Conservation (phyloP, 129 eudicot species). For the Pseudognaphalium luteoalbum region DNA sequence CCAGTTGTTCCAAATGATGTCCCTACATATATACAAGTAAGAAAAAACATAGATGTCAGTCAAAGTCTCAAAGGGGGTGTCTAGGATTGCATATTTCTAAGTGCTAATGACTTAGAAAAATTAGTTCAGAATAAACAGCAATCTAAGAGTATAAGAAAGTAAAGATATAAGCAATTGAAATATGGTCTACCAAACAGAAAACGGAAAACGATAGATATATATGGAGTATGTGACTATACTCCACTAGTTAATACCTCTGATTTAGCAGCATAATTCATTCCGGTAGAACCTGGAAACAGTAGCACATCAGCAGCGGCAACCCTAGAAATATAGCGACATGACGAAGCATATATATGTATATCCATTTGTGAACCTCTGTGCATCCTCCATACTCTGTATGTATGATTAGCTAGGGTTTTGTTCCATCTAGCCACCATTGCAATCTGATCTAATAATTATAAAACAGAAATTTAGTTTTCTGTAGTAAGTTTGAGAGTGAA, state of each 20-base stretch:
- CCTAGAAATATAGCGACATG: constrained; percentile 26
- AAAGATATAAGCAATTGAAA: no score
- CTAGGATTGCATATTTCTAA: no score
- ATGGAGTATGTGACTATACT: no score
- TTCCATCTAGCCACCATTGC: constrained; percentile 31
- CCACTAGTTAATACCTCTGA: constrained; percentile 19
- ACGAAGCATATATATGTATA: neutral
- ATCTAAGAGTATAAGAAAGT: no score
- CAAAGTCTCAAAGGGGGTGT: no score
- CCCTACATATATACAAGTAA: constrained; percentile 16
- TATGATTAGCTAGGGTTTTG: constrained; percentile 21
- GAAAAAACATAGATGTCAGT: neutral
- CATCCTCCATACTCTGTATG: constrained; percentile 21
- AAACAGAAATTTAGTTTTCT: neutral
- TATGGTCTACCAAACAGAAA: no score
- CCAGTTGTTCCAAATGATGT: constrained; percentile 20
- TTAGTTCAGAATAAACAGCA: no score
- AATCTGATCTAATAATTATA: constrained; percentile 8
- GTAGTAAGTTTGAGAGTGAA: no score
- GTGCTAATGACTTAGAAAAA: no score
- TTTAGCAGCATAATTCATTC: constrained; percentile 16
- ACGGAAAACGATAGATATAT: no score
- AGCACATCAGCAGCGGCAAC: constrained; percentile 24
- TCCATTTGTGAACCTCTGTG: neutral
- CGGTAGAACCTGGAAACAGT: constrained; percentile 9